phyloP scores from a whole-genome alignment of 345 rosid genomes.

The Lenwebbia sp. region DNA sequence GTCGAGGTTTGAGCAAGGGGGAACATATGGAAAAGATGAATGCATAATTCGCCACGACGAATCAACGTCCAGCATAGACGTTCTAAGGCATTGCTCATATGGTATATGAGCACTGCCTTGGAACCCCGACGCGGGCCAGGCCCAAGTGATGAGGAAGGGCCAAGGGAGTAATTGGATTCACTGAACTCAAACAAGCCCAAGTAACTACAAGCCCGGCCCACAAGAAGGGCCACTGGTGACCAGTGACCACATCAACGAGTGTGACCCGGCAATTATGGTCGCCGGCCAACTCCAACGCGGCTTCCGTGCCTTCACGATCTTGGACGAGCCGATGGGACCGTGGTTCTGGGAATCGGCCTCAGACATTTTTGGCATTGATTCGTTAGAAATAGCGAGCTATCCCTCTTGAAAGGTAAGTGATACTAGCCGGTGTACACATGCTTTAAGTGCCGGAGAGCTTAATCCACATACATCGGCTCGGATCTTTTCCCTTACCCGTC shows the following conservation, averaged over 20 bases:
- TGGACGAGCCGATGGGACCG: accelerated
- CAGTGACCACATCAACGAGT: background rate
- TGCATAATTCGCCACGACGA: too few species aligned
- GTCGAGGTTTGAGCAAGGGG: background rate
- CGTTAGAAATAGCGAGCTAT: background rate
- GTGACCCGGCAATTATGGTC: background rate
- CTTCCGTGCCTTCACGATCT: background rate
- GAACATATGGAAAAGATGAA: background rate
- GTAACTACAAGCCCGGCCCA: background rate
- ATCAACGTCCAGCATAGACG: too few species aligned
- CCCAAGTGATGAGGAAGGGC: background rate
- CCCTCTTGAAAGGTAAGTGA: too few species aligned
- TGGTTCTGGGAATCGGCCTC: background rate
- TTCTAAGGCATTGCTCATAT: too few species aligned
- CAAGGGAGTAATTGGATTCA: background rate
- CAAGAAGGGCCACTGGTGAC: background rate
- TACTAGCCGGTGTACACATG: background rate
- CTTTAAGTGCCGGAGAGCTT: background rate
- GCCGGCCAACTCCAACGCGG: background rate
- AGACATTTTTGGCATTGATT: too few species aligned
- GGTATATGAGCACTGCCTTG: too few species aligned
- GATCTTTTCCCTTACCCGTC: background rate
- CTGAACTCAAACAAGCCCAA: background rate
- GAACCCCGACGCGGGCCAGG: too few species aligned
- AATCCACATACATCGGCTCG: background rate